Conservation (phyloP, 164 flowering plant genomes). For the Piper longum region DNA sequence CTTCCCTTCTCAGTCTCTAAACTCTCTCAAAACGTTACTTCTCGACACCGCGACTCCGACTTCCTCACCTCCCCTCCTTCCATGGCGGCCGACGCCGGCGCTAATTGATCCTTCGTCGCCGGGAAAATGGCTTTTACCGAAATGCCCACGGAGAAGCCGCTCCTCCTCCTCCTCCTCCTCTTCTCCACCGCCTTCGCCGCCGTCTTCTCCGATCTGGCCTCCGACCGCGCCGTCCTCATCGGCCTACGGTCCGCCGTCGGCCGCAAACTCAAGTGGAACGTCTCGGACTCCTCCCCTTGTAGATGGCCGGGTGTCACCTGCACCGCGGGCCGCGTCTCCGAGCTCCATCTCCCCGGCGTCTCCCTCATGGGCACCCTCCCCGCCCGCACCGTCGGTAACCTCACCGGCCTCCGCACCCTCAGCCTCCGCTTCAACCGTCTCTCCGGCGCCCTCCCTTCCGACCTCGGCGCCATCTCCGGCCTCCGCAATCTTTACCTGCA, state of each 20-base stretch:
- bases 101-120: background rate
- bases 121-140: constrained; percentile 2
- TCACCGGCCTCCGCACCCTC: constrained; percentile 43
- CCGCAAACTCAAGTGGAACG: constrained; percentile 48
- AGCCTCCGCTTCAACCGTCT: constrained; percentile 62
- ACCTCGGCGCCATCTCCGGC: constrained; percentile 30
- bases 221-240: constrained; percentile 48
- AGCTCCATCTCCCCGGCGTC: constrained; percentile 53
- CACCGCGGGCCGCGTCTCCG: constrained; percentile 29
- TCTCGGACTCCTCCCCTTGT: constrained; percentile 23
- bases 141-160: constrained; percentile 6
- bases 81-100: background rate
- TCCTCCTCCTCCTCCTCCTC: constrained; percentile 7
- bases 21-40: no score
- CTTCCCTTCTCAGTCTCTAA: no score
- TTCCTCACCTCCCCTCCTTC: background rate
- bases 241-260: constrained; percentile 50
- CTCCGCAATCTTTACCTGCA: constrained; percentile 61
- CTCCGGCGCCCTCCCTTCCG: constrained; percentile 50
- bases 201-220: constrained; percentile 31
- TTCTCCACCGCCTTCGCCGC: constrained; percentile 6
- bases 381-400: constrained; percentile 32
- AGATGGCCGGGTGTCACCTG: constrained; percentile 54
- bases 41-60: no score
- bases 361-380: constrained; percentile 52